Conservation (phyloP, 225 moss, liverwort and hornwort genomes). For the Rhytidiadelphus loreus region DNA sequence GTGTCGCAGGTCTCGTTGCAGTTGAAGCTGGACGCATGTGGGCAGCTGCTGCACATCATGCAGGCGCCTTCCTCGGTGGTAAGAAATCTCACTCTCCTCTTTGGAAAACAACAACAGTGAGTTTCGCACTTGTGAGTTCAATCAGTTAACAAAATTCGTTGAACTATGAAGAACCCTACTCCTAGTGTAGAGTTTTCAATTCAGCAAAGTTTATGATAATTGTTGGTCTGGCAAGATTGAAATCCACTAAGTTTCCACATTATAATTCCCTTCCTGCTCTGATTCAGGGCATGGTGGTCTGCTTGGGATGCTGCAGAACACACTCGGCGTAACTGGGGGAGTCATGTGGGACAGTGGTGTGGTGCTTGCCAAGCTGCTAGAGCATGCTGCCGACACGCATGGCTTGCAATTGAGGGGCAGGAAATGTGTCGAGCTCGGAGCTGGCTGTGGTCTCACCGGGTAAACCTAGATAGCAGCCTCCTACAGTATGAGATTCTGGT, state of each 20-base stretch:
- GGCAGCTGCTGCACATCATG: constrained; percentile 60
- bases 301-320: constrained; percentile 28
- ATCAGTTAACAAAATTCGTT: not conserved
- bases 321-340: constrained; percentile 84
- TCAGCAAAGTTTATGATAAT: not conserved
- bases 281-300: not conserved
- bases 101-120: not conserved
- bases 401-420: constrained; percentile 50
- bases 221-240: not conserved
- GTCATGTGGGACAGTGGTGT: constrained; percentile 99
- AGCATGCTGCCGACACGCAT: constrained; percentile 56
- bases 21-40: constrained; percentile 72
- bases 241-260: not conserved
- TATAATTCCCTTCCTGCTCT: not conserved
- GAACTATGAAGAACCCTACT: not conserved
- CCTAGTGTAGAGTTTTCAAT: not conserved
- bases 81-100: not conserved
- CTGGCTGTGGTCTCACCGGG: constrained; percentile 90
- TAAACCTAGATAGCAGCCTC: not conserved
- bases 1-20: constrained; percentile 57
- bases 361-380: constrained; percentile 83
- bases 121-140: not conserved
- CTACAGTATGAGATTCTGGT: not conserved
- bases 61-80: constrained; percentile 84
- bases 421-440: constrained; percentile 76